Evolutionary conservation across 805 yeast genomes (phyloP), one percentile per base, ranked within the genome.

Genomic region (Starmerella gropengiesseri): DNA sequence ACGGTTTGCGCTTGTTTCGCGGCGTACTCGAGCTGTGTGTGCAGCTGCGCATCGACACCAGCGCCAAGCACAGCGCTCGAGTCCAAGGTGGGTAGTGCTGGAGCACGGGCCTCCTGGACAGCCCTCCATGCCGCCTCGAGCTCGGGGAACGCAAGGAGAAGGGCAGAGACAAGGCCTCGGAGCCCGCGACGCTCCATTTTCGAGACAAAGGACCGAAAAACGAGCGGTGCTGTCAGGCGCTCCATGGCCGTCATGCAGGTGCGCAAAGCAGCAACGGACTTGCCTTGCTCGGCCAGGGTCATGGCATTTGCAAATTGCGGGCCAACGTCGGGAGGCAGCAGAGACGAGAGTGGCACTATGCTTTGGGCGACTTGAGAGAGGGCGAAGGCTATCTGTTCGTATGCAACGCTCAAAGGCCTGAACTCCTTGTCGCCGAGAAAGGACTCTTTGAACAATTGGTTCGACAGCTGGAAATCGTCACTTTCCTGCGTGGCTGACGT

Each of bases 121-220:
- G 32, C 32, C 3, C 47, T 27, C 46, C 51, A 43, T 7, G 53
- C 47, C 4, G 51, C 38, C 41, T 48, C 50, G 12, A 52, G 46
- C 32, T 52, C 55, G 5, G 55, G 51, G 40, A 51, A 41, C n/a
- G 48, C 31, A 18, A 17, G 25, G 25, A 46, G 19, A 6, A 85
- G 60, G 81, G 89, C 55, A 94, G 87, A 23, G 95, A 97, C 37
- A 85, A 91, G 60, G 85, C 96, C 3, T 84, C 97, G 3, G 70
- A 91, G 49, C 82, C 91, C 54, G 83, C 97, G 11, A 69, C 41
- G n/a, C 5, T 32, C 26, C 19, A 51, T 18, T 18, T 31, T 31
- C 23, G 35, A 11, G 3, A 37, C 31, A 1, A 48, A 18, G 7
- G 31, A 20, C 3, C 43, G 41, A 16, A 43, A 48, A 19, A 31